phyloP scores from a whole-genome alignment of 75 land plant species.

The Pseudotsuga menziesii region DNA sequence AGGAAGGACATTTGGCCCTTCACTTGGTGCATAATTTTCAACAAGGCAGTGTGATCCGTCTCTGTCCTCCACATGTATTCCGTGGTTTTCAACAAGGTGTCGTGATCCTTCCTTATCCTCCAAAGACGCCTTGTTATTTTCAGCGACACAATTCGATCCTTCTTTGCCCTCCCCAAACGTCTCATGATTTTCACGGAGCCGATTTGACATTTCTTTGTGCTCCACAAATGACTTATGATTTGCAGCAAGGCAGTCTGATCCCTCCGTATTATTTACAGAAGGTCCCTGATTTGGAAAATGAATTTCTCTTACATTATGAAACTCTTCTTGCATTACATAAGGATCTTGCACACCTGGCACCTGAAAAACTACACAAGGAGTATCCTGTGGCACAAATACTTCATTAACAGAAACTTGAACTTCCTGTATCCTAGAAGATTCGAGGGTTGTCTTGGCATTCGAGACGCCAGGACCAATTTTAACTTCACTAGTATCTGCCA shows the following conservation, averaged over 20 bases:
- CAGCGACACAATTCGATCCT: not conserved
- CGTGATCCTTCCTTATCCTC: not conserved
- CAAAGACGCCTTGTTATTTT: not conserved
- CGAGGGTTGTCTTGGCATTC: not conserved
- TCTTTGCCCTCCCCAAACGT: not conserved
- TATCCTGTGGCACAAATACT: conserved; percentile 2
- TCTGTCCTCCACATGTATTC: not conserved
- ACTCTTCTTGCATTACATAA: too few species aligned
- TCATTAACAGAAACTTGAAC: not conserved
- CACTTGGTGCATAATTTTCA: not conserved
- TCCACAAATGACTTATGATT: not conserved
- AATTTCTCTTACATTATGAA: not conserved
- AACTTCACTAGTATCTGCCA: not conserved
- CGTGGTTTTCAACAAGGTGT: not conserved
- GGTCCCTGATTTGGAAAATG: not conserved
- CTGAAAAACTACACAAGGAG: not conserved
- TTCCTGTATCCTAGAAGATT: not conserved
- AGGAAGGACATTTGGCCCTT: not conserved
- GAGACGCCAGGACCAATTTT: not conserved
- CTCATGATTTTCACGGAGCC: not conserved
- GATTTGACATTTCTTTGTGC: not conserved
- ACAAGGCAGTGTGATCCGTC: not conserved
- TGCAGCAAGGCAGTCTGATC: not conserved
- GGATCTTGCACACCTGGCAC: not conserved
- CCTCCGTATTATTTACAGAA: not conserved